phyloP scores from a whole-genome alignment of 306 rosid species.

The Citrullus mucosospermus region DNA sequence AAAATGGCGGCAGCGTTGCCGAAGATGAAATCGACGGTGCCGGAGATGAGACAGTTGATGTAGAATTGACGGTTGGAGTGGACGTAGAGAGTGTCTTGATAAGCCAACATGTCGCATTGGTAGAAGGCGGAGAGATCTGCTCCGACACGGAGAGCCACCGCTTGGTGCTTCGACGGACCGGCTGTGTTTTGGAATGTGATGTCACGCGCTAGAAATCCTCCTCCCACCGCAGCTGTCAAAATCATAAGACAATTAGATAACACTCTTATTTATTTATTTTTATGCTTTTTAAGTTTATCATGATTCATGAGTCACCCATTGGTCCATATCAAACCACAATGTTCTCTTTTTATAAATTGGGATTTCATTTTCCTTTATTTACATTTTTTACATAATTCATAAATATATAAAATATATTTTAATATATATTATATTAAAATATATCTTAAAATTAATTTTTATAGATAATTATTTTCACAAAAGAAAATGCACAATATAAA shows the following conservation, averaged over 20 bases:
- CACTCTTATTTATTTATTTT: too few relatives aligned
- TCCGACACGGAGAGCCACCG: conserved; percentile 80
- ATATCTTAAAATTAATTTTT: too few relatives aligned
- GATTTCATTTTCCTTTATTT: too few relatives aligned
- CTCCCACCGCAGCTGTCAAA: conserved; percentile 64
- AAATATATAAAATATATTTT: too few relatives aligned
- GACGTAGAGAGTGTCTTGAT: conserved; percentile 85
- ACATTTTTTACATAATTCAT: too few relatives aligned
- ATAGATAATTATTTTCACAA: too few relatives aligned
- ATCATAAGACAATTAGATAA: too few relatives aligned
- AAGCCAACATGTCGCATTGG: conserved; percentile 51
- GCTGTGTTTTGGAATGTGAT: conserved; percentile 86
- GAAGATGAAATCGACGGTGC: conserved; percentile 86
- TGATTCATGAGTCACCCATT: not conserved
- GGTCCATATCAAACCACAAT: not conserved
- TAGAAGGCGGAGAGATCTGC: conserved; percentile 76
- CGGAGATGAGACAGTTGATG: conserved; percentile 36
- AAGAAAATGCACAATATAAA: too few relatives aligned
- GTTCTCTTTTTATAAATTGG: too few relatives aligned
- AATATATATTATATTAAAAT: too few relatives aligned
- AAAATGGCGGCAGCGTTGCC: conserved; percentile 67
- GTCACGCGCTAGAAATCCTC: conserved; percentile 49
- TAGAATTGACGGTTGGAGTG: conserved; percentile 84
- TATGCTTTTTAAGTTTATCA: too few relatives aligned
- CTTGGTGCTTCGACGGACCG: conserved; percentile 88